phyloP scores from a whole-genome alignment of 768 basidiomycete genomes.

The Xanthoconium purpureum region DNA sequence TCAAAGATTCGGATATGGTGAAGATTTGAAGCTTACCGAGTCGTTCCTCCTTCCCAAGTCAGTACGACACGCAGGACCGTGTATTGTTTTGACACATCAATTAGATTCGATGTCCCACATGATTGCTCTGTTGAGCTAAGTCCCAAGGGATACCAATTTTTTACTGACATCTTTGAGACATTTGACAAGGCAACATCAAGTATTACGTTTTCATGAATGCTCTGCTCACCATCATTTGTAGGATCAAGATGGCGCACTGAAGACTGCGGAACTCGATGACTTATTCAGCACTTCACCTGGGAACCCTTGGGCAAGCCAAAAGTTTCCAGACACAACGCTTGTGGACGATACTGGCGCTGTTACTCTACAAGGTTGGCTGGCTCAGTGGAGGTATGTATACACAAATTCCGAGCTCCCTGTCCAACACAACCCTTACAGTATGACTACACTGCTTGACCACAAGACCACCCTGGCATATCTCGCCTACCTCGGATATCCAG shows the following conservation, averaged over 20 bases:
- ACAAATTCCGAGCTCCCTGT: conserved; percentile 1
- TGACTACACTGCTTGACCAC: conserved; percentile 96
- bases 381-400: conserved; percentile 88
- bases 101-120: conserved; percentile 86
- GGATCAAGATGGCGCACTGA: conserved; percentile 96
- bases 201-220: not conserved
- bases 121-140: conserved; percentile 96
- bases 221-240: conserved; percentile 28
- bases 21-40: conserved; percentile 87
- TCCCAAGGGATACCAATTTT: conserved; percentile 93
- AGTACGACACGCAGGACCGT: conserved; percentile 27
- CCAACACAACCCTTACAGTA: conserved; percentile 45
- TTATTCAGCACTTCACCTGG: conserved; percentile 94
- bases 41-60: conserved; percentile 87
- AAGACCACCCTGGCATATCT: conserved; percentile 90
- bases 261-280: conserved; percentile 75
- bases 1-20: conserved; percentile 92
- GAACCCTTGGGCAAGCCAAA: conserved; percentile 92
- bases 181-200: conserved; percentile 74
- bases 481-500: conserved; percentile 90
- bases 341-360: conserved; percentile 85
- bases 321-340: conserved; percentile 87
- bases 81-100: conserved; percentile 11
- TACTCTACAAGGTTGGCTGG: conserved; percentile 96
- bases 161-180: conserved; percentile 93